These are phyloP conservation scores for Komagataella phaffii DNA, from an alignment of 805 yeast genomes.

Conservation along the genomic window DNA sequence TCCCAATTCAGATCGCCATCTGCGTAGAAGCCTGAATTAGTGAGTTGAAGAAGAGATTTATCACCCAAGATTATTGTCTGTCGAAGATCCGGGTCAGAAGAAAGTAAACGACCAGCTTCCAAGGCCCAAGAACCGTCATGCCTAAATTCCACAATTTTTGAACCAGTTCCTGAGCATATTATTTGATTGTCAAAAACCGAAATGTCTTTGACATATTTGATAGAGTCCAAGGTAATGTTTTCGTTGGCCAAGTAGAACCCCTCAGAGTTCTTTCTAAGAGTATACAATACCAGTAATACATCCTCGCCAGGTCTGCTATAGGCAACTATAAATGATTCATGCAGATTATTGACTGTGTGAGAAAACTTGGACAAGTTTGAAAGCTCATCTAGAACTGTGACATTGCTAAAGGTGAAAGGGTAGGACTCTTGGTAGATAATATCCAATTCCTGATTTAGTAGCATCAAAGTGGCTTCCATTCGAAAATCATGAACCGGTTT, in stretches of 20 bases:
- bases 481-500: not conserved
- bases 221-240: not conserved
- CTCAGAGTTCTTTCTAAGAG: not conserved
- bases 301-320: not conserved
- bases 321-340: not conserved
- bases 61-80: not conserved
- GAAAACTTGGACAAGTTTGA: not conserved
- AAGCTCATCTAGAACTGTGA: not conserved
- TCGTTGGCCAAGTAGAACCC: not conserved
- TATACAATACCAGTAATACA: not conserved
- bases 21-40: not conserved
- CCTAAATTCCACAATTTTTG: not conserved
- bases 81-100: not conserved
- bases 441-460: not conserved
- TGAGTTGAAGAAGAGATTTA: not conserved
- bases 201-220: not conserved
- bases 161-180: not conserved
- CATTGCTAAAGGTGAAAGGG: not conserved
- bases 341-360: not conserved
- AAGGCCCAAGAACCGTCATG: not conserved
- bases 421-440: not conserved
- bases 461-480: not conserved
- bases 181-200: not conserved
- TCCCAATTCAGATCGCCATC: not conserved
- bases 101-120: not conserved